Conservation (phyloP, 2,329 filamentous ascomycete genomes). For the Xylaria arbuscula region DNA sequence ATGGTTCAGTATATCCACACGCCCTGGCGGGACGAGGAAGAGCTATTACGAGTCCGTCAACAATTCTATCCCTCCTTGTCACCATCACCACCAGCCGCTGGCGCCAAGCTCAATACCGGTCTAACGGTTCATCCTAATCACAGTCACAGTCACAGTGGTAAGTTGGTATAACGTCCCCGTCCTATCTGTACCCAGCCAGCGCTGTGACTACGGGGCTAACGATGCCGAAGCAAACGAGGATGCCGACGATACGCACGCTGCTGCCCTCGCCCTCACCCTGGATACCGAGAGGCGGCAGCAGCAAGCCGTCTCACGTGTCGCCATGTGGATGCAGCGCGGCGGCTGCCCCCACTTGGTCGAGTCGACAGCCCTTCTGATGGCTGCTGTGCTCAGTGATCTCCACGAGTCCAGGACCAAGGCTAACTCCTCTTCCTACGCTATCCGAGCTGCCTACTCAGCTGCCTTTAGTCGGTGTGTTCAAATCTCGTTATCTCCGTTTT, state of each 20-base stretch:
- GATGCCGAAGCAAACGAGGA: slow-evolving; percentile 32
- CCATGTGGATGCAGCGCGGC: slow-evolving; percentile 77
- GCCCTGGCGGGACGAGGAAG: slow-evolving; percentile 74
- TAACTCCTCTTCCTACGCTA: slow-evolving; percentile 65
- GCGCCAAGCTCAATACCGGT: slow-evolving; percentile 30
- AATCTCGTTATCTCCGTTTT: slow-evolving; percentile 4
- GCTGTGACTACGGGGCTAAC: slow-evolving; percentile 27
- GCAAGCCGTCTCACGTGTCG: slow-evolving; percentile 67
- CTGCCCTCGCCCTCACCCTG: slow-evolving; percentile 16
- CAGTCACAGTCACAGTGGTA: slow-evolving; percentile 17
- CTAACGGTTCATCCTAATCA: slow-evolving; percentile 2
- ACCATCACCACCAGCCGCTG: slow-evolving; percentile 15
- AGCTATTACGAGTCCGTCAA: slow-evolving; percentile 73
- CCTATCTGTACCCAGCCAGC: slow-evolving; percentile 25
- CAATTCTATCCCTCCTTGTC: slow-evolving; percentile 67
- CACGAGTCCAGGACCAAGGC: slow-evolving; percentile 47
- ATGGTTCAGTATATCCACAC: slow-evolving; percentile 81
- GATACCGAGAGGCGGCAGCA: slow-evolving; percentile 49
- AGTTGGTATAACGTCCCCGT: slow-evolving; percentile 21
- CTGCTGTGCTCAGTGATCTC: slow-evolving; percentile 74
- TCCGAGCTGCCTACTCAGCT: slow-evolving; percentile 76
- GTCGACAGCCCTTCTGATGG: slow-evolving; percentile 78
- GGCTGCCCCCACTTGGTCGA: slow-evolving; percentile 83
- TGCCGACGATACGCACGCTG: slow-evolving; percentile 16
- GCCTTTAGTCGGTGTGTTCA: slow-evolving; percentile 76